Evolutionary conservation across 2,329 filamentous ascomycete species (phyloP), one percentile per base, ranked within the genome.

Genomic region (Meredithiella fracta): DNA sequence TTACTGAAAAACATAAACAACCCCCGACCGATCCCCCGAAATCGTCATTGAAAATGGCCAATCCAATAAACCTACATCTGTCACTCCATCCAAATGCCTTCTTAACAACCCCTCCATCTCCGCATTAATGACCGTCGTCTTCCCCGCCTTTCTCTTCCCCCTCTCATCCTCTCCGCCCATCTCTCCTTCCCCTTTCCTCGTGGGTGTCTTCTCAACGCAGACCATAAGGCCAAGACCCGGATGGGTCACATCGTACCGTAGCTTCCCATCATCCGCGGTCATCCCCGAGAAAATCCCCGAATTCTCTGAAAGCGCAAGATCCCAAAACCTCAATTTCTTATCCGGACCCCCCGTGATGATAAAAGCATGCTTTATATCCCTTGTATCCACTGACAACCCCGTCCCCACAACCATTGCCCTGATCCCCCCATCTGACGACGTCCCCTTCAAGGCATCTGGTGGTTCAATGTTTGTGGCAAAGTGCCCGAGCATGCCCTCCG

Each of bases 301-400:
- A 58, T 81, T 78, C 64, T 95, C 88, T 8, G 87, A 76, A 8
- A 82, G 82, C 8, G 80, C 75, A 14, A 92, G 75, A 65, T 98
- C 91, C 92, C 92, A 98, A 69, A 94, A 97, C 8, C 92, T 81
- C 17, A 98, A 78, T 67, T 86, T 92, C 69, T 85, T 87, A 67
- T 97, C 92, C 9, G 86, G 86, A 0, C 91, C 91, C 17, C 84
- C 90, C 0, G 88, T 92, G 38, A 98, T 72, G 50, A 96, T 78
- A 65, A 92, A 96, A 0, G 86, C 83, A 63, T 88, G 82, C 57
- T 85, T 83, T 3, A 84, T 77, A 50, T 90, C 86, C 47, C 79
- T 75, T 52, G 86, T 81, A 53, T 88, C 82, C 23, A 80, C 76
- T 3, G 77, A 73, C 60, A 88, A 82, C 63, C 88, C 84, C 8